phyloP scores from a whole-genome alignment of 192 early-diverging fungal genomes.

The Backusella circina region DNA sequence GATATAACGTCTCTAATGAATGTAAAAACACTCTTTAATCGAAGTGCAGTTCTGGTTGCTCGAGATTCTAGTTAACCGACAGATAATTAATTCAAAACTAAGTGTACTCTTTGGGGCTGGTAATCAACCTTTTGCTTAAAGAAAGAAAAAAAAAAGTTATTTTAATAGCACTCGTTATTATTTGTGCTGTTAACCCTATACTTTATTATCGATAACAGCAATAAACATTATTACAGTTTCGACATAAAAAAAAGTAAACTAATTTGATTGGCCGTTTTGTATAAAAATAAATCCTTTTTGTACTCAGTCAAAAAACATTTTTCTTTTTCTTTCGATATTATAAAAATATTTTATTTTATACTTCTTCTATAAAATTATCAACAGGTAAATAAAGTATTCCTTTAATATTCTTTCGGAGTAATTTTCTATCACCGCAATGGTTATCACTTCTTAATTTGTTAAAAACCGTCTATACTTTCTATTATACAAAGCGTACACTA shows the following conservation, averaged over 20 bases:
- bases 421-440: not conserved
- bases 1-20: too few relatives aligned
- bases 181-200: too few relatives aligned
- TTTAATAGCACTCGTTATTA: too few relatives aligned
- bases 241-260: not conserved
- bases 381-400: not conserved
- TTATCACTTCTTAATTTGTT: not conserved
- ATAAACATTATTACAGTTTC: not conserved
- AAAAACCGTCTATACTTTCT: not conserved
- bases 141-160: not conserved
- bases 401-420: not conserved
- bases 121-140: too few relatives aligned
- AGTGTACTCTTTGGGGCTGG: too few relatives aligned
- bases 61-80: too few relatives aligned
- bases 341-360: not conserved
- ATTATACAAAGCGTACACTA: not conserved
- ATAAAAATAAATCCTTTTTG: not conserved
- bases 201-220: too few relatives aligned
- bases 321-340: too few relatives aligned
- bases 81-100: too few relatives aligned
- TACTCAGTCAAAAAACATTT: not conserved
- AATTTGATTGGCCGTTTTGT: not conserved
- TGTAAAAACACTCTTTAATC: too few relatives aligned
- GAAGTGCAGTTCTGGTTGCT: too few relatives aligned
- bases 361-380: not conserved